Conservation (phyloP, 305 asterid species). For the Fraxinus dipetala region DNA sequence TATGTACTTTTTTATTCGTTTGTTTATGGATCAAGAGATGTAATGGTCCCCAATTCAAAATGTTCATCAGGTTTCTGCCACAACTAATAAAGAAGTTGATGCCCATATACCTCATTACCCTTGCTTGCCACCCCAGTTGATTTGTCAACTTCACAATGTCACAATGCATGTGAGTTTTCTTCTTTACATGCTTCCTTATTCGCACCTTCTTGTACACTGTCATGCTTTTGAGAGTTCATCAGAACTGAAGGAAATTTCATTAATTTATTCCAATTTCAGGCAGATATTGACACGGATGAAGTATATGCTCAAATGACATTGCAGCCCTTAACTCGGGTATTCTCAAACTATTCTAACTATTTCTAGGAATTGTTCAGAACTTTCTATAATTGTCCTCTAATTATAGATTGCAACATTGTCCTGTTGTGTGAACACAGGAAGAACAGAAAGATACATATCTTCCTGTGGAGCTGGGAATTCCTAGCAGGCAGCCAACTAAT, state of each 20-base stretch:
- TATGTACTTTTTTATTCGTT: not conserved
- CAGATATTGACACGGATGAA: slow-evolving; percentile 95
- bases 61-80: slow-evolving; percentile 73
- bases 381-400: not conserved
- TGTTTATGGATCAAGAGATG: not conserved
- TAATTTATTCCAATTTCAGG: slow-evolving; percentile 49
- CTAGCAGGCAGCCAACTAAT: slow-evolving; percentile 86
- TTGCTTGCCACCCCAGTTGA: slow-evolving; percentile 78
- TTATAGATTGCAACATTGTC: slow-evolving; percentile 4
- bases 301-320: slow-evolving; percentile 96
- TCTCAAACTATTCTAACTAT: not conserved
- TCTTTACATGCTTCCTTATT: slow-evolving; percentile 20
- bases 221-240: slow-evolving; percentile 17
- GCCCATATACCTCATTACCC: slow-evolving; percentile 94
- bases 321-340: slow-evolving; percentile 87
- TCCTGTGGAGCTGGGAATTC: slow-evolving; percentile 82
- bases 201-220: slow-evolving; percentile 4
- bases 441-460: slow-evolving; percentile 84
- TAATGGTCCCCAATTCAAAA: slow-evolving; percentile 35
- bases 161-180: slow-evolving; percentile 87
- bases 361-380: not conserved
- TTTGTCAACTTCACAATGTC: slow-evolving; percentile 95
- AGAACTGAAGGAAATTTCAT: slow-evolving; percentile 5
- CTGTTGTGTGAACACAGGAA: slow-evolving; percentile 47
- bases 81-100: slow-evolving; percentile 89